Evolutionary conservation across 2,329 filamentous ascomycete genomes (phyloP).

Genomic region (Ophiostoma sp.): DNA sequence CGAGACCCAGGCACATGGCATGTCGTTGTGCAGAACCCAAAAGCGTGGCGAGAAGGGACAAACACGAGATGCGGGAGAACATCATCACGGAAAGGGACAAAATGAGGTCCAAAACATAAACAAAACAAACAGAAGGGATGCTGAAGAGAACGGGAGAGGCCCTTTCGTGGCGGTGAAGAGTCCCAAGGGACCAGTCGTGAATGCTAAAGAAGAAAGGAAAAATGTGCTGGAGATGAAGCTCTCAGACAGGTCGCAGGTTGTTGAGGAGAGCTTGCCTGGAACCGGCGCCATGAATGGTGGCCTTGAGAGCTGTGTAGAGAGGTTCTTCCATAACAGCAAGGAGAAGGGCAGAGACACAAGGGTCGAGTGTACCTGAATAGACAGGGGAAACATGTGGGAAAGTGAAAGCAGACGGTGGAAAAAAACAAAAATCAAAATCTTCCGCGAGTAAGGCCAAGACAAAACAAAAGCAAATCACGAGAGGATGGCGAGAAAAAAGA

Average conservation of each 20-base stretch:
- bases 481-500: neutral
- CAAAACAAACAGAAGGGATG: slow-evolving; percentile 3
- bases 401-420: neutral
- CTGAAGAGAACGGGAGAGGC: neutral
- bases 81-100: neutral
- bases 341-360: neutral
- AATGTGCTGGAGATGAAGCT: neutral
- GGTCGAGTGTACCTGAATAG: neutral
- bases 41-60: neutral
- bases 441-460: neutral
- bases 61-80: neutral
- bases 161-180: neutral
- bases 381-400: neutral
- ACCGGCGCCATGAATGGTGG: neutral
- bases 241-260: slow-evolving; percentile 1
- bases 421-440: neutral
- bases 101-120: neutral
- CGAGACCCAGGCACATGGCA: neutral
- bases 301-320: neutral
- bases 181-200: neutral
- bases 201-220: neutral
- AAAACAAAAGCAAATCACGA: neutral
- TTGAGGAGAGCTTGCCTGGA: neutral
- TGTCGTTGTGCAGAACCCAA: neutral
- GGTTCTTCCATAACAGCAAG: neutral